A percentile compares a stretch with the other conserved stretches of the same genome.
phyloP scores from a whole-genome alignment of 2,329 filamentous ascomycete species.

The Phyllosticta citribraziliensis region DNA sequence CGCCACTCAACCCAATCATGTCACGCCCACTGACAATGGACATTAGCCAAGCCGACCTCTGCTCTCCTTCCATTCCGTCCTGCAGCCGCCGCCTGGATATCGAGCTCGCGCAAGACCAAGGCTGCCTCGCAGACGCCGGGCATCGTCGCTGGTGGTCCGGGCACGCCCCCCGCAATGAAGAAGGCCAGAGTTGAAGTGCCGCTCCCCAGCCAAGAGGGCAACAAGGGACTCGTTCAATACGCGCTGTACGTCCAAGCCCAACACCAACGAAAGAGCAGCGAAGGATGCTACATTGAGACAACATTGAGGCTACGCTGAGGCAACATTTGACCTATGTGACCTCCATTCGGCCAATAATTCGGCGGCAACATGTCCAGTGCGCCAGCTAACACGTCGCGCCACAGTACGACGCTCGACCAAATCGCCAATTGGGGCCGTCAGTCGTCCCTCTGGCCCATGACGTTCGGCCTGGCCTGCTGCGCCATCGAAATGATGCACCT shows the following conservation, averaged over 20 bases:
- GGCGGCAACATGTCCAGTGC: background rate
- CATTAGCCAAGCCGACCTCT: constrained; percentile 54
- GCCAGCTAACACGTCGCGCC: background rate
- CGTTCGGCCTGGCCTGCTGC: constrained; percentile 83
- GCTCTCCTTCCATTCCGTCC: constrained; percentile 55
- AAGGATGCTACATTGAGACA: background rate
- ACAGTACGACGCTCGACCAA: constrained; percentile 68
- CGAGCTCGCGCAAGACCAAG: constrained; percentile 54
- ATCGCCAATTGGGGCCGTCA: constrained; percentile 81
- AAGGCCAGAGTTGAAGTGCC: constrained; percentile 59
- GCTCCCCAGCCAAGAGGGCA: constrained; percentile 66
- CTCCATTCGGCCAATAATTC: too few species aligned
- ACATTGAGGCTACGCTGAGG: background rate
- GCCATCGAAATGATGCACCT: constrained; percentile 93
- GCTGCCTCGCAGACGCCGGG: constrained; percentile 45
- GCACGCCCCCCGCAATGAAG: constrained; percentile 43
- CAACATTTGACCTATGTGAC: background rate
- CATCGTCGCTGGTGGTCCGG: constrained; percentile 45
- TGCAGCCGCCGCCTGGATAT: constrained; percentile 52
- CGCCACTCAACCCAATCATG: background rate
- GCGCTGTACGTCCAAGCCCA: constrained; percentile 56
- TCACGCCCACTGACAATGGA: background rate
- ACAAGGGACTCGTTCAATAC: constrained; percentile 75
- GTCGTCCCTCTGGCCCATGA: constrained; percentile 85
- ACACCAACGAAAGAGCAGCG: background rate